A percentile compares a stretch with the other conserved stretches of the same genome.
Evolutionary conservation across 208 protist species (phyloP).

Genomic region (Trypanosomatidae sp.): DNA sequence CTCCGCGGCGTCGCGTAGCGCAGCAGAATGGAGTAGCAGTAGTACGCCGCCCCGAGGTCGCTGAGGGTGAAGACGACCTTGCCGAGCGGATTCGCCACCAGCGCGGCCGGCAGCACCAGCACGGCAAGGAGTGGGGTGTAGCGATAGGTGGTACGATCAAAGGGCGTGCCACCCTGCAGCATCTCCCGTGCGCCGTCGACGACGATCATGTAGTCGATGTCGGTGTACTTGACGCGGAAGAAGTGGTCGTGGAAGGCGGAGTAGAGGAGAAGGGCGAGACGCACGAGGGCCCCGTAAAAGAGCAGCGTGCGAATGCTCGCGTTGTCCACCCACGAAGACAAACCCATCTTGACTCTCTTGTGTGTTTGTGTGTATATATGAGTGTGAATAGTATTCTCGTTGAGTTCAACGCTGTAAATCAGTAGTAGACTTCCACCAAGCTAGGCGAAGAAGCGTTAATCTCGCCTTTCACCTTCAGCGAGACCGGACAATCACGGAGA

Average conservation of each 20-base stretch:
- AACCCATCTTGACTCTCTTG: background rate
- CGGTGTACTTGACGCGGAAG: slow-evolving; percentile 94
- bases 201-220: slow-evolving; percentile 97
- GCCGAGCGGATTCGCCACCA: slow-evolving; percentile 56
- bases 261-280: slow-evolving; percentile 77
- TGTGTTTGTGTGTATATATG: background rate
- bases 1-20: slow-evolving; percentile 57
- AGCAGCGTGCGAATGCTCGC: slow-evolving; percentile 42
- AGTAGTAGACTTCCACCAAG: too few relatives aligned
- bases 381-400: too few relatives aligned
- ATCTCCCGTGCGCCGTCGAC: slow-evolving; percentile 91
- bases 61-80: slow-evolving; percentile 88
- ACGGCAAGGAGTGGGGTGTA: slow-evolving; percentile 94
- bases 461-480: too few relatives aligned
- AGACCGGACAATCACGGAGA: too few relatives aligned
- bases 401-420: too few relatives aligned
- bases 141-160: slow-evolving; percentile 93
- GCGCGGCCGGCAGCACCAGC: slow-evolving; percentile 78
- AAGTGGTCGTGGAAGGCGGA: slow-evolving; percentile 75
- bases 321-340: slow-evolving; percentile 17
- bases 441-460: too few relatives aligned
- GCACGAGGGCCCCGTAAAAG: slow-evolving; percentile 42
- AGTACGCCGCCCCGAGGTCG: slow-evolving; percentile 78
- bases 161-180: slow-evolving; percentile 81
- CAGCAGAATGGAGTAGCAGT: slow-evolving; percentile 66